Percentiles rank a stretch among this genome's conserved stretches.
Conservation (phyloP, 345 rosid genomes). For the Tarenaya hassleriana region DNA sequence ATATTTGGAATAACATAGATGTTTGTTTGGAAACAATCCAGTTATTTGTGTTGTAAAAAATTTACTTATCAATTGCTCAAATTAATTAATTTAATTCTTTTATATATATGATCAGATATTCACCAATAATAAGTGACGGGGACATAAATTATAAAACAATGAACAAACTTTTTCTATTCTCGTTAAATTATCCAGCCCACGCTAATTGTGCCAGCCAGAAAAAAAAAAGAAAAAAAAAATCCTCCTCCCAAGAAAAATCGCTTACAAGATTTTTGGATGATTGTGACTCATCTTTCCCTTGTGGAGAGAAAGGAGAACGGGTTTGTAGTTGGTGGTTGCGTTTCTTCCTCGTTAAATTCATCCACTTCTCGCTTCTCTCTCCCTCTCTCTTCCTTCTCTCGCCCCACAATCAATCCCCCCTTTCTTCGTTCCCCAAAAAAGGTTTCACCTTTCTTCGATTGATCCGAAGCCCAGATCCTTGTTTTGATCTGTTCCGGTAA, state of each 20-base stretch:
- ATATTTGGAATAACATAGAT: no score
- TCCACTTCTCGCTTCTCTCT: constrained; percentile 2
- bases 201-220: constrained; percentile 28
- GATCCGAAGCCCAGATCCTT: constrained; percentile 12
- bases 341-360: constrained; percentile 25
- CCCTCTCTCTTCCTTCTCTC: no score
- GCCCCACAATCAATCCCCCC: no score
- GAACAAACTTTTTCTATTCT: no score
- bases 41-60: no score
- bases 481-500: background rate
- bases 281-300: constrained; percentile 26
- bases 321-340: constrained; percentile 46
- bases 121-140: no score
- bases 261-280: constrained; percentile 1
- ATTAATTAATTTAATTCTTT: no score
- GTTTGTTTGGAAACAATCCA: no score
- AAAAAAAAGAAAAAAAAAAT: background rate
- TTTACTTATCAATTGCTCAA: no score
- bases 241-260: constrained; percentile 3
- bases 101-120: no score
- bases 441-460: background rate
- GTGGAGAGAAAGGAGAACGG: constrained; percentile 32
- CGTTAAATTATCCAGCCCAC: constrained; percentile 12
- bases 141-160: no score
- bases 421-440: background rate